These are phyloP conservation scores for Helianthus annuus DNA, from an alignment of 129 eudicot genomes.

Conservation along the genomic window HanXRQr2.0-SUNRISE NC_035444.2:25042801-25043300, in stretches of 20 bases:
- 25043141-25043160: constrained; percentile 8
- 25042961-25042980: neutral
- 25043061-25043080: no score
- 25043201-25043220: neutral
- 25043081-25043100: no score
- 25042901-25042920: constrained; percentile 64
- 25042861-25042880: constrained; percentile 62
- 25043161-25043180: constrained; percentile 4
- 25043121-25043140: neutral
- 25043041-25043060: neutral
- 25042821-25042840: constrained; percentile 36
- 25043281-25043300: constrained; percentile 8
- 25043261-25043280: constrained; percentile 1
- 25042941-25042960: constrained; percentile 43
- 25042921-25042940: constrained; percentile 53
- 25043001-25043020: neutral
- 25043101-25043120: no score
- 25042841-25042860: constrained; percentile 64
- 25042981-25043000: constrained; percentile 6
- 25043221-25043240: neutral
- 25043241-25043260: constrained; percentile 1
- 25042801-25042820: constrained; percentile 36
- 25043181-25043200: neutral
- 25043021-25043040: neutral
- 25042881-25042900: constrained; percentile 63